Percentiles rank a stretch among this genome's conserved stretches.
Conservation (phyloP, 352 stramenopile species). For the Phytophthora brassicae region DNA sequence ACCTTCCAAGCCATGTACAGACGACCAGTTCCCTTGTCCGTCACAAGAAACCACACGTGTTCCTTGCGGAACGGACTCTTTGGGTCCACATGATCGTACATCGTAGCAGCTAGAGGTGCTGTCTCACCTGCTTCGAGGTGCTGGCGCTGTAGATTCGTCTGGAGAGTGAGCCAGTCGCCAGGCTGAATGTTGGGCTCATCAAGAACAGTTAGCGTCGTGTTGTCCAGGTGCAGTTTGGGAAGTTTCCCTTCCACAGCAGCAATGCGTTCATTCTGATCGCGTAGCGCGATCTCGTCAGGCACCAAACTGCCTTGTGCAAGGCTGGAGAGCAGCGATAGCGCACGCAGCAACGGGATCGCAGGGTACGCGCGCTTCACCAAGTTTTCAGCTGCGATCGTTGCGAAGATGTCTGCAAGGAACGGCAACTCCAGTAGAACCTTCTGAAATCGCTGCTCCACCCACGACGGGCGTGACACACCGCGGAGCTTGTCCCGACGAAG, state of each 20-base stretch:
- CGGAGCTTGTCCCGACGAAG: slow-evolving; percentile 69
- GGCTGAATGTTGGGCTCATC: slow-evolving; percentile 74
- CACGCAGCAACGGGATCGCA: slow-evolving; percentile 49
- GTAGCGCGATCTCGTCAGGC: slow-evolving; percentile 57
- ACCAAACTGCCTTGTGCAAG: slow-evolving; percentile 72
- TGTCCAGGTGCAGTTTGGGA: slow-evolving; percentile 36
- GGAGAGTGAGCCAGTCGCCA: slow-evolving; percentile 77
- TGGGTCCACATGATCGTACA: slow-evolving; percentile 73
- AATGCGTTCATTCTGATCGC: slow-evolving; percentile 56
- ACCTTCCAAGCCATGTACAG: slow-evolving; percentile 77
- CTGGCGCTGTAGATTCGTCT: slow-evolving; percentile 51
- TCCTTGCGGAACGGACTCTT: slow-evolving; percentile 74
- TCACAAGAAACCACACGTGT: slow-evolving; percentile 69
- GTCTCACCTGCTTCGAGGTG: slow-evolving; percentile 44
- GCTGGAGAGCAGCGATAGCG: slow-evolving; percentile 67
- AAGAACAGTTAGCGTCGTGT: slow-evolving; percentile 51
- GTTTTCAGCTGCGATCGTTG: slow-evolving; percentile 57
- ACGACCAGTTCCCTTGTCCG: slow-evolving; percentile 57
- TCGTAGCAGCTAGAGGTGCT: slow-evolving; percentile 58
- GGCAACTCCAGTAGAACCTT: slow-evolving; percentile 77
- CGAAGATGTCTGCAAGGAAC: slow-evolving; percentile 80
- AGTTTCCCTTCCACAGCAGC: slow-evolving; percentile 27
- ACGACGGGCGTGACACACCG: slow-evolving; percentile 64
- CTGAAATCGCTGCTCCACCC: slow-evolving; percentile 65
- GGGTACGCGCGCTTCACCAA: slow-evolving; percentile 72